Base-by-base conservation (phyloP, 2,329 filamentous ascomycete species). In the Diaporthe eres region DNA sequence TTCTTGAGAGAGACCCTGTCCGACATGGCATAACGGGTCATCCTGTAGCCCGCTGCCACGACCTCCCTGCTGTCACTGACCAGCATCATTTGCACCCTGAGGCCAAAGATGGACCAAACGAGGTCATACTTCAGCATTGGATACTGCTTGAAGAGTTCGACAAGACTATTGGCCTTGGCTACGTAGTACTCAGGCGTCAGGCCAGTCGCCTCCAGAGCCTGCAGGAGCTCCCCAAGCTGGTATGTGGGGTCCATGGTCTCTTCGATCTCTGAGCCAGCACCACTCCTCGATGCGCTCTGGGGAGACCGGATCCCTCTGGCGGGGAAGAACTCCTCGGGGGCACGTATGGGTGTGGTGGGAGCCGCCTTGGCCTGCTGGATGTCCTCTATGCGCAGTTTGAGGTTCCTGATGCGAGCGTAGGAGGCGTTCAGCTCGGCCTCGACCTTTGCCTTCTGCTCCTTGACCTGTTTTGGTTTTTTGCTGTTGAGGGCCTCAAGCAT, bases 181-280 rank as follows among this genome's bases (percentile, higher is more conserved):
- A 99, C 96, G 82, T 99, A 99, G 85, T 98, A 98, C 84, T 98
- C 97, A 0, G 96, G 93, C 58, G 92, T 91, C 92, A 98, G 94
- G 37, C 94, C 95, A 82, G 95, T 94, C 17, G 93, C 89, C 83
- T 99, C 97, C 53, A 99, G 87, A 3, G 95, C 95, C 82, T 98
- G 96, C 34, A 99, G 87, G 39, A 98, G 93, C 82, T 99, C 97
- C 3, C 95, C 92, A 22, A 99, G 90, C 2, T 95, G 93, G 84
- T 96, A 98, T 0, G 95, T 98, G 3, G 97, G 97, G 83, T 98
- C 96, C 17, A 90, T 88, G 68, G 91, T 88, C 78, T 94, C 91
- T 51, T 95, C 93, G 34, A 89, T 82, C 60, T 94, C 91, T 9
- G 92, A 92, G 6, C 88, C 89, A 37, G 89, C 89, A 72, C 87